Percentiles rank a stretch among this genome's conserved stretches.
Conservation (phyloP, 345 rosid genomes). For the Citrus reticulata region DNA sequence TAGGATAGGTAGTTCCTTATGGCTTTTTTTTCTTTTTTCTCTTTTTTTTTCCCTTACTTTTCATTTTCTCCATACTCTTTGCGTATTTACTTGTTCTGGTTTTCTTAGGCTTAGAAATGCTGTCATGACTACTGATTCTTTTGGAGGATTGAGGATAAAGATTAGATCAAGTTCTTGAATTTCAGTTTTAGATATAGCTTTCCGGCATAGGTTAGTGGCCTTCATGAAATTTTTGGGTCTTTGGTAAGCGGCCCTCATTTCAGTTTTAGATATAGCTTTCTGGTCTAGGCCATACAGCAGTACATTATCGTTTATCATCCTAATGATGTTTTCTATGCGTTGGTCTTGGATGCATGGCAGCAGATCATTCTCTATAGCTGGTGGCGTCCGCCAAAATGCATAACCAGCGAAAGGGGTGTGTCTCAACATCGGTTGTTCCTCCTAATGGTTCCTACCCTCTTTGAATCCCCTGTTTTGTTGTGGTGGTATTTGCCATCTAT, state of each 20-base stretch:
- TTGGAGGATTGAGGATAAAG: not conserved
- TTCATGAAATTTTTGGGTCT: not conserved
- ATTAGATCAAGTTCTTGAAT: not conserved
- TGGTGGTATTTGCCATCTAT: not conserved
- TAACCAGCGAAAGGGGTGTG: not conserved
- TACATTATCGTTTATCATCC: not conserved
- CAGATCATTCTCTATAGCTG: slow-evolving; percentile 11
- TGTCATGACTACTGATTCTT: not conserved
- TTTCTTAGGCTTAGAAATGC: not conserved
- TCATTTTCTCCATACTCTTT: not conserved
- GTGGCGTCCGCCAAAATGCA: slow-evolving; percentile 4
- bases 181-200: not conserved
- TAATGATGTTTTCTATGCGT: slow-evolving; percentile 3
- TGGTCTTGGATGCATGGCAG: not conserved
- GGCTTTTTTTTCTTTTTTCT: no score
- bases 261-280: not conserved
- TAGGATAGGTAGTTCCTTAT: not conserved
- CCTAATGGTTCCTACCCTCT: not conserved
- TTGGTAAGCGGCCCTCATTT: not conserved
- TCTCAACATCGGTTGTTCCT: not conserved
- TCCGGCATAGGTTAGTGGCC: not conserved
- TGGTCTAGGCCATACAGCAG: not conserved
- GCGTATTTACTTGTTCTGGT: not conserved
- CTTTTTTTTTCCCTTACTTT: not conserved
- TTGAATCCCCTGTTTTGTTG: not conserved